Base-by-base conservation (phyloP, 805 yeast species). In the Wickerhamomyces canadensis region DNA sequence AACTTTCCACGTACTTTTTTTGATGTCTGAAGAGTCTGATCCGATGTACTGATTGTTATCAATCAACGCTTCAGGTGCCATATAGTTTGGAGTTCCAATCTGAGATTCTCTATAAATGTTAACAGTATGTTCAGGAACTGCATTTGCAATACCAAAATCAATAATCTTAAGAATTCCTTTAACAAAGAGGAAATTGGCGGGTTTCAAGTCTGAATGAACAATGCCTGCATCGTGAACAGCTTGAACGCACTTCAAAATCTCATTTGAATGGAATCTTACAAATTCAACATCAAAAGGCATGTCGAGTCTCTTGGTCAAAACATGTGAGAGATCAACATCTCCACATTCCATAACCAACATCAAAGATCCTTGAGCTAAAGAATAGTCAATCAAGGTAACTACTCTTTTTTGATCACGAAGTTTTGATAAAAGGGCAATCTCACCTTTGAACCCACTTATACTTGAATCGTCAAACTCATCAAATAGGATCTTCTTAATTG, bases 121-220 rank as follows among this genome's bases (percentile, higher is more conserved):
- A 16, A 85, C 79, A 0, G 98, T 91, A 53, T 87, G 85, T 36
- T 89, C 96, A 1, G 95, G 93, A 2, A 93, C 87, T 0, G 91
- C 87, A 60, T 89, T 84, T n/a, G 98, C 86, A 33, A 84, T 84
- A 13, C 98, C 98, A 69, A 91, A 93, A 62, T 91, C 98, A 43
- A 91, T 91, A 29, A 91, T 76, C 55, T 91, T 91, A 48, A 91
- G 64, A 33, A 76, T 68, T 0, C 98, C 98, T 51, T 76, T 76
- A 6, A 91, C 96, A 51, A 83, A 78, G 19, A 84, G 68, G 57
- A 84, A 84, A 49, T 80, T 80, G 0, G 81, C 82, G 11, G 83
- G 83, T 49, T 76, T 76, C 48, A 84, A 67, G 54, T 84, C 94
- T 7, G 89, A 80, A 54, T 84, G 94, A 22, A 89, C 95, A 41